phyloP scores from a whole-genome alignment of 2,329 filamentous ascomycete species.

The Pseudocercospora cruenta region DNA sequence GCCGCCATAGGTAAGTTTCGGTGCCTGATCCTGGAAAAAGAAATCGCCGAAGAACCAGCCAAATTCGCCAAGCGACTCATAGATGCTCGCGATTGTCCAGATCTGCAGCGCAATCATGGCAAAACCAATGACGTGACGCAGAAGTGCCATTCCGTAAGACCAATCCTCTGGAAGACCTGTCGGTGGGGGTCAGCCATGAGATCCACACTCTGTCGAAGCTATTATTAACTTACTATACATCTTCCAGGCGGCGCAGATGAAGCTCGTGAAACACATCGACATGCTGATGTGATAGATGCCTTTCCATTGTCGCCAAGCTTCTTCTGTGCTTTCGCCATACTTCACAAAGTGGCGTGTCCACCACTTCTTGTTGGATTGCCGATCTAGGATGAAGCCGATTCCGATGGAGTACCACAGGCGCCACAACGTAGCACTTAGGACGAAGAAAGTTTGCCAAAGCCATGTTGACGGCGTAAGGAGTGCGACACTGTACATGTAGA shows the following conservation, averaged over 20 bases:
- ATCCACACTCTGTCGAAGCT: neutral
- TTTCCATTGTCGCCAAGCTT: slow-evolving; percentile 98
- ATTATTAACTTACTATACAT: slow-evolving; percentile 65
- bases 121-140: slow-evolving; percentile 83
- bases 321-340: slow-evolving; percentile 84
- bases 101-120: slow-evolving; percentile 82
- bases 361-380: slow-evolving; percentile 85
- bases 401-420: slow-evolving; percentile 90
- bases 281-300: slow-evolving; percentile 92
- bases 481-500: slow-evolving; percentile 75
- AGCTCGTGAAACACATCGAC: slow-evolving; percentile 85
- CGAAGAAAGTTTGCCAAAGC: slow-evolving; percentile 75
- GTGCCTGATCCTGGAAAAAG: slow-evolving; percentile 92
- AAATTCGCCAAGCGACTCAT: slow-evolving; percentile 94
- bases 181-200: slow-evolving; percentile 12
- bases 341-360: slow-evolving; percentile 99
- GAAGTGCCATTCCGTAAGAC: slow-evolving; percentile 79
- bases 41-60: slow-evolving; percentile 99
- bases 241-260: slow-evolving; percentile 92
- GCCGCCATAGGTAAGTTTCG: slow-evolving; percentile 90
- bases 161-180: slow-evolving; percentile 74
- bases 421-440: slow-evolving; percentile 79
- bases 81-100: slow-evolving; percentile 92
- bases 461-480: slow-evolving; percentile 76
- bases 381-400: slow-evolving; percentile 79